Percentiles rank a stretch among this genome's conserved stretches.
Conservation (phyloP, 2,329 filamentous ascomycete genomes). For the Diaporthe eres region DNA sequence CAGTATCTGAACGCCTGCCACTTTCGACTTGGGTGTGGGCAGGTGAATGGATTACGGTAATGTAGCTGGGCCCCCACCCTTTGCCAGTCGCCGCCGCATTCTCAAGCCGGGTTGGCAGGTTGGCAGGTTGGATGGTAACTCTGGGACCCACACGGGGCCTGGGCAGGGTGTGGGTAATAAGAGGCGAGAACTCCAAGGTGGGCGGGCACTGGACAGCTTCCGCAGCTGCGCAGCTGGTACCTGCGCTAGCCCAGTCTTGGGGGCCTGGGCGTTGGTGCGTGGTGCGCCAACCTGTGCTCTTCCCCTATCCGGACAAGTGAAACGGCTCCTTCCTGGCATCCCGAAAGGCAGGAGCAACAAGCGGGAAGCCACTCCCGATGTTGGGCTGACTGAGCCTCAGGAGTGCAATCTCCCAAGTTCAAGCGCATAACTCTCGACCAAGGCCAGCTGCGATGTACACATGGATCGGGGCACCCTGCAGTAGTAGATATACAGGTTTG, state of each 20-base stretch:
- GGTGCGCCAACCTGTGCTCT: neutral
- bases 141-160: slow-evolving; percentile 4
- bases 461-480: neutral
- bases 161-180: slow-evolving; percentile 5
- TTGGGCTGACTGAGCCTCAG: slow-evolving; percentile 22
- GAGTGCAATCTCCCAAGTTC: slow-evolving; percentile 22
- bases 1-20: neutral
- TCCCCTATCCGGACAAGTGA: slow-evolving; percentile 27
- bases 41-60: neutral
- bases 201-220: slow-evolving; percentile 15
- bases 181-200: neutral
- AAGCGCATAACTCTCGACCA: neutral
- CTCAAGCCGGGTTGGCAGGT: slow-evolving; percentile 15
- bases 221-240: neutral
- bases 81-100: slow-evolving; percentile 22
- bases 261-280: neutral
- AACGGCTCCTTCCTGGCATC: slow-evolving; percentile 31
- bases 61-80: neutral
- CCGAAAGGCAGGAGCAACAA: slow-evolving; percentile 30
- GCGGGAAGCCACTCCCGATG: slow-evolving; percentile 36
- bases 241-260: slow-evolving; percentile 27
- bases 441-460: neutral
- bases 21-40: neutral
- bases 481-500: slow-evolving; percentile 21
- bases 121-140: slow-evolving; percentile 3